Evolutionary conservation across 257 asterid species (phyloP), one percentile per base, ranked within the genome.

Genomic region (Voacanga thouarsii): DNA sequence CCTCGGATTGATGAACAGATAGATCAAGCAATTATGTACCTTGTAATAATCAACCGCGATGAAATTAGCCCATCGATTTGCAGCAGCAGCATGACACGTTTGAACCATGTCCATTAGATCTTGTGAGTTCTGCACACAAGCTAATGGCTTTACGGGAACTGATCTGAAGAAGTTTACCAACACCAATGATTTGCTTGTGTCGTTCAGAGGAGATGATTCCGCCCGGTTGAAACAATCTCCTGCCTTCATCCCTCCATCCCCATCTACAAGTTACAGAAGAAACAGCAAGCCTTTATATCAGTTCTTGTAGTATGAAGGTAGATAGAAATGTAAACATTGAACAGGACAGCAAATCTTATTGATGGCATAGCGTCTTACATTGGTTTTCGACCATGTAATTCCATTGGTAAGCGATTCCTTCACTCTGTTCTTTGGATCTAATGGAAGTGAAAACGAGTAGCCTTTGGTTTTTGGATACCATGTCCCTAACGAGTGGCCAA

Each of bases 311-410:
- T 41, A 67, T 37, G 50, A 60, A 15, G 6, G 5, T 2, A 24
- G 3, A 15, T 51, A 19, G 5, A 51, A 14, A 28, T 30, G 5
- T 37, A 64, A 1, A 28, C 12, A 30, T 21, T 69, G 53, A 44
- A 41, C 21, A 68, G 51, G 45, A 66, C 44, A 6, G 66, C 5
- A 24, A 3, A 23, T 24, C 14, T 51, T 30, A 65, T 1, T 30
- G 71, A 26, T 1, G 11, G 26, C 24, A 66, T 66, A 12, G 44
- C 1, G 18, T 30, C 92, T 80, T 79, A 92, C 98, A 94, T 73
- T 94, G 96, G 49, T 86, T 94, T 84, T 94, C 97, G 5, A 94
- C 98, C 98, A 94, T 94, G 91, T 90, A 94, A 82, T 92, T 94
- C 98, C 98, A 94, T 55, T 94, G 98, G 71, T 89, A 87, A 37